Percentiles rank a stretch among this genome's conserved stretches.
phyloP scores from a whole-genome alignment of 352 stramenopile genomes.

The Pilasporangium apinafurcum region DNA sequence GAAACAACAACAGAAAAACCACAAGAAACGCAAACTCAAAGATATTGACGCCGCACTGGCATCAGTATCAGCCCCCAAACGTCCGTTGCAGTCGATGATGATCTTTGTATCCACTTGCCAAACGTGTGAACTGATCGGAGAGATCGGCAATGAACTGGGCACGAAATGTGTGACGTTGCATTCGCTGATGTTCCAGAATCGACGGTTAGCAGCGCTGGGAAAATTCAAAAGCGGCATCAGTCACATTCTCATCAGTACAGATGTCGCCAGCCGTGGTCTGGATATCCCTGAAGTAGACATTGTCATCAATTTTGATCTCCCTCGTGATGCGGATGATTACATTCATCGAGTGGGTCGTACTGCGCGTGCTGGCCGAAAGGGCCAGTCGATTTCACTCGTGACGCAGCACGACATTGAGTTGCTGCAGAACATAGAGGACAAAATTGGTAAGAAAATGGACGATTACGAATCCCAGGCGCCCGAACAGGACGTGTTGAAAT shows the following conservation, averaged over 20 bases:
- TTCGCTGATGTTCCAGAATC: constrained; percentile 93
- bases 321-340: constrained; percentile 94
- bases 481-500: constrained; percentile 93
- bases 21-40: constrained; percentile 20
- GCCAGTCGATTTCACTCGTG: constrained; percentile 92
- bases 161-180: constrained; percentile 94
- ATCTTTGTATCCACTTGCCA: constrained; percentile 98
- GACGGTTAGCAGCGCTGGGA: constrained; percentile 90
- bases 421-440: constrained; percentile 93
- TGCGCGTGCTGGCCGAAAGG: constrained; percentile 86
- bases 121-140: constrained; percentile 91
- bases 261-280: constrained; percentile 95
- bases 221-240: constrained; percentile 96
- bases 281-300: constrained; percentile 96
- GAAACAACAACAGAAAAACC: constrained; percentile 13
- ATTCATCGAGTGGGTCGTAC: constrained; percentile 97
- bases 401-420: constrained; percentile 93
- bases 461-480: constrained; percentile 74
- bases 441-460: constrained; percentile 88
- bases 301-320: constrained; percentile 98
- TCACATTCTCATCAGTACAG: constrained; percentile 94
- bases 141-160: constrained; percentile 91
- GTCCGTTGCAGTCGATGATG: constrained; percentile 83
- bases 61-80: constrained; percentile 18
- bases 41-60: constrained; percentile 5